These are phyloP conservation scores for Candida manassasensis DNA, from an alignment of 805 yeast species.

Conservation along the genomic window DNA sequence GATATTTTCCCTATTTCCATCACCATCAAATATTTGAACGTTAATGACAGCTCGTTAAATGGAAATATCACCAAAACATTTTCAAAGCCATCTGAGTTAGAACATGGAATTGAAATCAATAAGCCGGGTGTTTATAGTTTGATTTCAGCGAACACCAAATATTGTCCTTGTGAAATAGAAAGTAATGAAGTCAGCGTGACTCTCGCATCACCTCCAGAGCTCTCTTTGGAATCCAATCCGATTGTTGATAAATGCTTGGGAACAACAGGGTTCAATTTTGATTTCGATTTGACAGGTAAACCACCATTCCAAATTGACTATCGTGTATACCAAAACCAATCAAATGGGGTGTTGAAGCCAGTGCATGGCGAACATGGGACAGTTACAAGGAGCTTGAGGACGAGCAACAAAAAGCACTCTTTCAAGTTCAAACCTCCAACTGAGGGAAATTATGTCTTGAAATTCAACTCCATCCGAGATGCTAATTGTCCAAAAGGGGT, in stretches of 20 bases:
- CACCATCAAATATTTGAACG: constrained; percentile 22
- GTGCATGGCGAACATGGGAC: constrained; percentile 29
- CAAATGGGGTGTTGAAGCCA: constrained; percentile 28
- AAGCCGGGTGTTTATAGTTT: constrained; percentile 67
- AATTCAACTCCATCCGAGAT: constrained; percentile 62
- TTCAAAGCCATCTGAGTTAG: constrained; percentile 20
- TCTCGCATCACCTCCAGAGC: constrained; percentile 37
- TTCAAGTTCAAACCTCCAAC: constrained; percentile 69
- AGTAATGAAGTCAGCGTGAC: constrained; percentile 33
- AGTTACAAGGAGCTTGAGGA: constrained; percentile 22
- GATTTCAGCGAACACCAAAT: constrained; percentile 48
- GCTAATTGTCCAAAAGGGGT: constrained; percentile 30
- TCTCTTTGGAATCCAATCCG: constrained; percentile 47
- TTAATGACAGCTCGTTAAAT: constrained; percentile 18
- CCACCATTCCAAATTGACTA: constrained; percentile 76
- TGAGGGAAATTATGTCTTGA: constrained; percentile 79
- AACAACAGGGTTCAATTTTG: constrained; percentile 69
- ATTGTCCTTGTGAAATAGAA: constrained; percentile 62
- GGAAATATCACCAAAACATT: constrained; percentile 21
- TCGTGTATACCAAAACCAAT: constrained; percentile 46
- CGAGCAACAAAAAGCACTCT: constrained; percentile 18
- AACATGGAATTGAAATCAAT: constrained; percentile 32
- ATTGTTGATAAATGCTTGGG: constrained; percentile 89
- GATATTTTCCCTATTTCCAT: constrained; percentile 48
- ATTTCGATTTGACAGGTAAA: constrained; percentile 70